Conservation (phyloP, 371 early-diverging fungal genomes). For the Amoeboaphelidium protococcarum region DNA sequence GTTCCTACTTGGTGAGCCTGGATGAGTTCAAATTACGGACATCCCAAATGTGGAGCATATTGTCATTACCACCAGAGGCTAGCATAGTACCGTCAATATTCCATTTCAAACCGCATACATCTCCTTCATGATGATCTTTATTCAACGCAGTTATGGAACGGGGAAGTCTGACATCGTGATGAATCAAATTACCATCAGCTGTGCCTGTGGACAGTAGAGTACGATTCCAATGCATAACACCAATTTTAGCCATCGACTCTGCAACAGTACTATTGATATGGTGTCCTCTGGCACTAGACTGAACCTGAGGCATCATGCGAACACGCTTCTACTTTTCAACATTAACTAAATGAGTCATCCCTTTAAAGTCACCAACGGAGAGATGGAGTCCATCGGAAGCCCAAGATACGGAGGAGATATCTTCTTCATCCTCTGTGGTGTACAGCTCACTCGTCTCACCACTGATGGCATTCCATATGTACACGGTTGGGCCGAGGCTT, state of each 20-base stretch:
- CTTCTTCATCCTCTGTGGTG: too few species aligned
- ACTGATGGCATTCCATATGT: slow-evolving; percentile 68
- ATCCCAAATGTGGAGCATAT: slow-evolving; percentile 83
- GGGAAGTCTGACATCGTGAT: slow-evolving; percentile 72
- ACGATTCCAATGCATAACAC: slow-evolving; percentile 59
- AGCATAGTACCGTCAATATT: slow-evolving; percentile 49
- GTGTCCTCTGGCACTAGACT: slow-evolving; percentile 34
- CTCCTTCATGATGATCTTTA: slow-evolving; percentile 35
- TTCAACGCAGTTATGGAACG: slow-evolving; percentile 39
- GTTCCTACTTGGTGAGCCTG: too few species aligned
- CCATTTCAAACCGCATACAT: slow-evolving; percentile 92
- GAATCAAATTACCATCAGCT: slow-evolving; percentile 63
- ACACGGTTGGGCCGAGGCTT: slow-evolving; percentile 60
- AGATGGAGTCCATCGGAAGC: too few species aligned
- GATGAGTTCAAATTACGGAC: slow-evolving; percentile 32
- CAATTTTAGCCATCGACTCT: slow-evolving; percentile 44
- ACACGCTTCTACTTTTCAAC: too few species aligned
- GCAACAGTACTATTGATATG: too few species aligned
- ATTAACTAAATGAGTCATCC: slow-evolving; percentile 35
- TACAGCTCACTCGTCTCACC: slow-evolving; percentile 40
- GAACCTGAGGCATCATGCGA: too few species aligned
- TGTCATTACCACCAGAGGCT: slow-evolving; percentile 97
- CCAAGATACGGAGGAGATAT: too few species aligned
- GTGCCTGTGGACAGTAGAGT: slow-evolving; percentile 62
- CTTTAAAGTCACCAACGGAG: too few species aligned